Conservation (phyloP, 1,284 basidiomycete species). For the Rhodotorula mucilaginosa region DNA sequence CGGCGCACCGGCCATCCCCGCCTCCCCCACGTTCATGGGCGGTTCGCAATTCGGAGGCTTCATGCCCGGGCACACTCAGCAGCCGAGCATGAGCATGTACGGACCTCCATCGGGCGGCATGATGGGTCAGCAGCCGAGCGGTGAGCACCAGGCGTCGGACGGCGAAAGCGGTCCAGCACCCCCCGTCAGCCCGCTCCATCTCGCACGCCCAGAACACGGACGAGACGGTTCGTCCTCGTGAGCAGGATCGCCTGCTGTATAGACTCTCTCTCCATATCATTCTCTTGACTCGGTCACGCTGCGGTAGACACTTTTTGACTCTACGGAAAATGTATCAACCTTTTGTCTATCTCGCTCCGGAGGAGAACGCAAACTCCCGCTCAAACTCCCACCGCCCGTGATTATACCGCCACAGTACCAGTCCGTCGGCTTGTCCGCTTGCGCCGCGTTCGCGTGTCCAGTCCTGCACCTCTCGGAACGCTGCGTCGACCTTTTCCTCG, state of each 20-base stretch:
- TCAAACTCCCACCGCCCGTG: conserved; percentile 18
- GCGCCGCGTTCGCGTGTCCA: conserved; percentile 17
- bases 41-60: conserved; percentile 9
- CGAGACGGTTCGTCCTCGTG: neutral
- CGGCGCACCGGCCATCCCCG: conserved; percentile 13
- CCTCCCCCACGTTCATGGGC: conserved; percentile 18
- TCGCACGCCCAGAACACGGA: neutral
- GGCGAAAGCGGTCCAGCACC: conserved; percentile 1
- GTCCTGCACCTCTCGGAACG: neutral
- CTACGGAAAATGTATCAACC: neutral
- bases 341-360: neutral
- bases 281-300: neutral
- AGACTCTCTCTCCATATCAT: neutral
- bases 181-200: conserved; percentile 5
- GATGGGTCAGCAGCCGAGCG: neutral
- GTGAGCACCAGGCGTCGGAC: neutral
- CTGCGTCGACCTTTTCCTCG: conserved; percentile 16
- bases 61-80: conserved; percentile 19
- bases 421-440: conserved; percentile 15
- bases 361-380: conserved; percentile 19
- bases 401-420: conserved; percentile 22
- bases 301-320: too few species aligned
- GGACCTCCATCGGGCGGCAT: neutral
- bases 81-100: conserved; percentile 22
- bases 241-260: neutral